Percentiles rank a stretch among this genome's conserved stretches.
Conservation (phyloP, 202 grass and related monocot genomes). For the Musa balbisiana region DNA sequence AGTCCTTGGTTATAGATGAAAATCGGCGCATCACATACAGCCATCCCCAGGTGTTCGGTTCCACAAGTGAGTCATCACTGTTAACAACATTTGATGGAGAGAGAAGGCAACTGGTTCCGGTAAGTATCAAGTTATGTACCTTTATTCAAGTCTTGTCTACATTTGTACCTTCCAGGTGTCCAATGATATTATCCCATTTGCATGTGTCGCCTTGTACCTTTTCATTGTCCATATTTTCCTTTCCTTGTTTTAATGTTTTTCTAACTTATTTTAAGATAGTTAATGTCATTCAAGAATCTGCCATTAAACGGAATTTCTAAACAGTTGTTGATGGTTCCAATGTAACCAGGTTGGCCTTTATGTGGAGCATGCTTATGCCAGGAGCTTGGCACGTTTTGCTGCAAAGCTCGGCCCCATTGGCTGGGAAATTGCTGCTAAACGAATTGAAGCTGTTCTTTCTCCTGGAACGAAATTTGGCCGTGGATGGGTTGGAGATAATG, state of each 20-base stretch:
- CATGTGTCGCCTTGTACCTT: not conserved
- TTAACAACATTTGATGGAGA: conserved; percentile 42
- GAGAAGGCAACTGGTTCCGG: conserved; percentile 73
- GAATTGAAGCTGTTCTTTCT: conserved; percentile 53
- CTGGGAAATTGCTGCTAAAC: conserved; percentile 61
- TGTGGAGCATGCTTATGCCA: conserved; percentile 48
- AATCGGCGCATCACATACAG: conserved; percentile 63
- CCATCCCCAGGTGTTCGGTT: conserved; percentile 41
- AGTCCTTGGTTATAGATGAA: conserved; percentile 49
- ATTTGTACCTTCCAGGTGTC: not conserved
- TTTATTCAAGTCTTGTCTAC: not conserved
- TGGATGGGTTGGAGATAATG: conserved; percentile 68
- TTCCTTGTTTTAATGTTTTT: not conserved
- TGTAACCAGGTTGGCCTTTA: conserved; percentile 59
- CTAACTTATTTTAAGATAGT: no score
- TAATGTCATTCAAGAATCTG: not conserved
- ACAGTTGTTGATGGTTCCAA: conserved; percentile 24
- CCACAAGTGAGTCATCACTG: conserved; percentile 42
- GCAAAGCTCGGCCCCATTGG: conserved; percentile 48
- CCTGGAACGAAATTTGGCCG: conserved; percentile 56
- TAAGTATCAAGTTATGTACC: conserved; percentile 30
- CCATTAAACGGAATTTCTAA: not conserved
- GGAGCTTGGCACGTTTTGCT: conserved; percentile 75
- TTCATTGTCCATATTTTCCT: not conserved
- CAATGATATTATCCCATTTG: no score